Conservation (phyloP, 805 yeast species). For the Wickerhamiella allomyrinae region DNA sequence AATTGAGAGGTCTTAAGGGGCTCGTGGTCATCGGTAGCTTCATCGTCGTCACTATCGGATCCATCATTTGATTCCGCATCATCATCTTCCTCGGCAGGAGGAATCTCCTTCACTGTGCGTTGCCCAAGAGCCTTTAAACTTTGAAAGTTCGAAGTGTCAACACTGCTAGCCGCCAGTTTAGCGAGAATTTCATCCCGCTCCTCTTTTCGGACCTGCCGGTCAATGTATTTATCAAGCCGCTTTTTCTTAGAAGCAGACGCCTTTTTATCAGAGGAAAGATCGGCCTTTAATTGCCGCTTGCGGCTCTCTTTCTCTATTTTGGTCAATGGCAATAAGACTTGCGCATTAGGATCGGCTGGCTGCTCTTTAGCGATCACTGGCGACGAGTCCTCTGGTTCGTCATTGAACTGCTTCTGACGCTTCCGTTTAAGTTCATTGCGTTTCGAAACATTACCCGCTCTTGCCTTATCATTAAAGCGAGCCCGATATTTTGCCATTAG, state of each 20-base stretch:
- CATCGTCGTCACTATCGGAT: slow-evolving; percentile 48
- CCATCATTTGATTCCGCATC: slow-evolving; percentile 12
- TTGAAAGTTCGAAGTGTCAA: slow-evolving; percentile 56
- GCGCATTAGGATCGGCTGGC: slow-evolving; percentile 40
- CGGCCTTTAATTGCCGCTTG: slow-evolving; percentile 48
- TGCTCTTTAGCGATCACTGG: slow-evolving; percentile 7
- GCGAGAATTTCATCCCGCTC: slow-evolving; percentile 67
- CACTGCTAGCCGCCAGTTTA: slow-evolving; percentile 46
- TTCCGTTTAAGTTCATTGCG: slow-evolving; percentile 53
- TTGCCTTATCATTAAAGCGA: slow-evolving; percentile 73
- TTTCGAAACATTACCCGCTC: slow-evolving; percentile 71
- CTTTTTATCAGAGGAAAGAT: slow-evolving; percentile 43
- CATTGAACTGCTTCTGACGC: slow-evolving; percentile 52
- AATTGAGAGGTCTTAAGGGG: slow-evolving; percentile 1
- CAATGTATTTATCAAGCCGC: slow-evolving; percentile 76
- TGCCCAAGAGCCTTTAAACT: slow-evolving; percentile 71
- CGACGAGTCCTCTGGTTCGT: slow-evolving; percentile 11
- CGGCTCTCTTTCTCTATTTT: slow-evolving; percentile 48
- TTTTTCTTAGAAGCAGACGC: slow-evolving; percentile 55
- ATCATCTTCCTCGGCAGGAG: too few species aligned
- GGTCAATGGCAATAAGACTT: slow-evolving; percentile 45
- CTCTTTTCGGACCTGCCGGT: slow-evolving; percentile 25
- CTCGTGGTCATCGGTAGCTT: slow-evolving; percentile 52
- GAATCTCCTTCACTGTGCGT: too few species aligned
- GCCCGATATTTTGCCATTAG: slow-evolving; percentile 69